Conservation (phyloP, 108 stramenopile species). For the Discostella pseudostelligera region DNA sequence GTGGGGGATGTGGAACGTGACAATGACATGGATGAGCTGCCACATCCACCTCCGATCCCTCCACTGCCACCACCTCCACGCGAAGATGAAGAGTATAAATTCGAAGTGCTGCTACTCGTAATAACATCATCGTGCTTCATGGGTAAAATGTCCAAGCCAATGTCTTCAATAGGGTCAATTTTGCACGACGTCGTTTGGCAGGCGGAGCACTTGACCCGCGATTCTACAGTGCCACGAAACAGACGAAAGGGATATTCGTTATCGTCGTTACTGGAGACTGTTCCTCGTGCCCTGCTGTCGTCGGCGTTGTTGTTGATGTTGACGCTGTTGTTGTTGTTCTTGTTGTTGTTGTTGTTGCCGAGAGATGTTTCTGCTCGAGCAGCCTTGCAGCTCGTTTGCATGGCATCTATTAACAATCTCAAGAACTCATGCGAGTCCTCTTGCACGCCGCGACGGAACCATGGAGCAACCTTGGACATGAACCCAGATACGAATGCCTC, state of each 20-base stretch:
- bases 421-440: constrained; percentile 99
- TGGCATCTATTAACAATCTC: constrained; percentile 91
- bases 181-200: constrained; percentile 66
- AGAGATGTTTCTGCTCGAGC: constrained; percentile 46
- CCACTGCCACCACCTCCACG: constrained; percentile 1
- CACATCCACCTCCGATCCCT: too few species aligned
- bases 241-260: constrained; percentile 88
- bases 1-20: constrained; percentile 46
- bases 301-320: constrained; percentile 3
- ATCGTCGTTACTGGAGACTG: constrained; percentile 8
- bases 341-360: too few species aligned
- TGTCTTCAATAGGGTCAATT: constrained; percentile 89
- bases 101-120: too few species aligned
- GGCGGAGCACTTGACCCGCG: constrained; percentile 73
- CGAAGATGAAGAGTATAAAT: background rate
- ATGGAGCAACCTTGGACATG: constrained; percentile 79
- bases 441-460: constrained; percentile 91
- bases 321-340: background rate
- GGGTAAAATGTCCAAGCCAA: constrained; percentile 78
- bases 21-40: constrained; percentile 16
- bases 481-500: constrained; percentile 76
- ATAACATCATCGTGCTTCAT: constrained; percentile 10
- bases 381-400: constrained; percentile 81
- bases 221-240: constrained; percentile 84
- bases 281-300: background rate